A percentile compares a stretch with the other conserved stretches of the same genome.
phyloP scores from a whole-genome alignment of 768 basidiomycete species.

The Suillus decipiens region DNA sequence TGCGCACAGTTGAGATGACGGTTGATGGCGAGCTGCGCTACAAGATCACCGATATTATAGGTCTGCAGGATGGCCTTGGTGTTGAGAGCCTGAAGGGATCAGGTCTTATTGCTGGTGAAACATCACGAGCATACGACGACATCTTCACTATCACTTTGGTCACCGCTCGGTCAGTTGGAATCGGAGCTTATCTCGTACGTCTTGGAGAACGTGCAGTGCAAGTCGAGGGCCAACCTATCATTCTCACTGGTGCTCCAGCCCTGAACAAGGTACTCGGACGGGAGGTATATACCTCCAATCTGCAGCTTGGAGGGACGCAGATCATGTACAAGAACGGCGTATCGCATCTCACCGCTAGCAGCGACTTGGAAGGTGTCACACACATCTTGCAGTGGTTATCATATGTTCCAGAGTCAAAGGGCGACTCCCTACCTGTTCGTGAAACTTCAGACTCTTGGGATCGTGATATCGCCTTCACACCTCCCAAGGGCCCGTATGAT shows the following conservation, averaged over 20 bases:
- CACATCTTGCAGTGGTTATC: slow-evolving; percentile 95
- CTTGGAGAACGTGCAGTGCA: slow-evolving; percentile 97
- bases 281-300: slow-evolving; percentile 97
- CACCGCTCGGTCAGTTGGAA: slow-evolving; percentile 97
- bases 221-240: slow-evolving; percentile 99
- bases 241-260: slow-evolving; percentile 94
- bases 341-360: slow-evolving; percentile 92
- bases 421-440: slow-evolving; percentile 77
- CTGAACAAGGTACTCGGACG: slow-evolving; percentile 99
- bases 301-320: slow-evolving; percentile 99
- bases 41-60: slow-evolving; percentile 96
- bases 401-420: slow-evolving; percentile 85
- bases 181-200: slow-evolving; percentile 97
- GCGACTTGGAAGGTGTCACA: slow-evolving; percentile 93
- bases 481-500: slow-evolving; percentile 94
- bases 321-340: slow-evolving; percentile 99
- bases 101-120: slow-evolving; percentile 97
- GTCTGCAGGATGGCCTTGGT: slow-evolving; percentile 95
- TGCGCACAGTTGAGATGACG: slow-evolving; percentile 82
- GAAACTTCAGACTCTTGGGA: slow-evolving; percentile 82
- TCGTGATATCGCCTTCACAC: slow-evolving; percentile 85
- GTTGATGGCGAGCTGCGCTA: slow-evolving; percentile 85
- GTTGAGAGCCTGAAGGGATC: slow-evolving; percentile 96
- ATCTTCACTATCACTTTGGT: slow-evolving; percentile 99
- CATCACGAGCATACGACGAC: slow-evolving; percentile 97